These are phyloP conservation scores for Pythium graminicola DNA, from an alignment of 352 stramenopile genomes.

Conservation along the genomic window DNA sequence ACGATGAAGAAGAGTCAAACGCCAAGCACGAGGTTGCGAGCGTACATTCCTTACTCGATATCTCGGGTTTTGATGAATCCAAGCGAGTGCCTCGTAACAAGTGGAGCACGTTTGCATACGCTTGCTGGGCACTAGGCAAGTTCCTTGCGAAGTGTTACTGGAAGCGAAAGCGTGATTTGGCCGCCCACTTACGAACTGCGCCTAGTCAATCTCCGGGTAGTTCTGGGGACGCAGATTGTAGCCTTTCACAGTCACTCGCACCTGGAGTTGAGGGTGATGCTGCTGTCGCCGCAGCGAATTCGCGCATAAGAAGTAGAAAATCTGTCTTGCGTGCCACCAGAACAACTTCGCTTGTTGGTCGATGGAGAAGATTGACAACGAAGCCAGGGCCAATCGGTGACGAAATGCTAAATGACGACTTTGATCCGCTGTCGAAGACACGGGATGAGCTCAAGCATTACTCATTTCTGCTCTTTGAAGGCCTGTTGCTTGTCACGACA, in stretches of 20 bases:
- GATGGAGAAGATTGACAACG: constrained; percentile 53
- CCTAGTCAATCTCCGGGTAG: constrained; percentile 1
- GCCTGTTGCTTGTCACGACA: constrained; percentile 47
- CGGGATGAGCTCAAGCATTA: constrained; percentile 50
- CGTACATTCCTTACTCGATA: constrained; percentile 58
- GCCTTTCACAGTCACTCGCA: neutral
- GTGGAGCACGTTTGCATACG: constrained; percentile 71
- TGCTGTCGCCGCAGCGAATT: constrained; percentile 5
- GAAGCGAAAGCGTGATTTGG: constrained; percentile 18
- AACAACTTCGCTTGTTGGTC: constrained; percentile 50
- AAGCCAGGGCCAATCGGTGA: constrained; percentile 27
- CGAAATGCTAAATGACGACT: constrained; percentile 45
- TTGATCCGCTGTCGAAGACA: constrained; percentile 57
- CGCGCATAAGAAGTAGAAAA: constrained; percentile 31
- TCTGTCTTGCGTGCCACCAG: constrained; percentile 40
- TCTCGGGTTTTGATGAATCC: constrained; percentile 57
- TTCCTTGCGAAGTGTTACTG: constrained; percentile 36
- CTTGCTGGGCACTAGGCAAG: constrained; percentile 50
- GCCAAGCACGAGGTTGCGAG: constrained; percentile 57
- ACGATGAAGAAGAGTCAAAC: constrained; percentile 27
- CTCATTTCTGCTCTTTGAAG: constrained; percentile 56
- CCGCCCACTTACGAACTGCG: constrained; percentile 3
- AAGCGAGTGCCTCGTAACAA: constrained; percentile 62
- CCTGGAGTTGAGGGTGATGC: constrained; percentile 9
- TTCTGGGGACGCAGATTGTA: neutral